Evolutionary conservation across 805 yeast species (phyloP).

Genomic region (Lachancea kluyveri): DNA sequence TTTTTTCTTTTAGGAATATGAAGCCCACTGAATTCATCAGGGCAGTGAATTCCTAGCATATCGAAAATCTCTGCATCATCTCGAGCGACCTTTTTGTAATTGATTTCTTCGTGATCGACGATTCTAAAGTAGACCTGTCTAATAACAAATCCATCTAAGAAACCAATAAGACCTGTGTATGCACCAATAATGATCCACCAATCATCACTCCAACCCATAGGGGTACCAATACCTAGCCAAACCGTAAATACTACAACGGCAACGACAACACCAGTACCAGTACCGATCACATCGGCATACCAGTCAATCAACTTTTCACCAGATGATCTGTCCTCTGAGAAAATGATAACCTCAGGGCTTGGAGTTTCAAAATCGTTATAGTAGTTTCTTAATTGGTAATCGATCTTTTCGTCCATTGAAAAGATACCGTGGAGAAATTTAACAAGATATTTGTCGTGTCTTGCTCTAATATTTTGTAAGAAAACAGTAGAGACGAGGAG

Average conservation of each 20-base stretch:
- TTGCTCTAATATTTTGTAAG: slow-evolving; percentile 35
- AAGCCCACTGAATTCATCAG: slow-evolving; percentile 14
- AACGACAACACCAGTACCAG: slow-evolving; percentile 35
- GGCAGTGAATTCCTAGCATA: slow-evolving; percentile 21
- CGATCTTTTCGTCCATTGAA: slow-evolving; percentile 28
- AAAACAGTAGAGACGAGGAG: slow-evolving; percentile 33
- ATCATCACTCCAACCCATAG: slow-evolving; percentile 33
- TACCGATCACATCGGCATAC: slow-evolving; percentile 39
- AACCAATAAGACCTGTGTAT: slow-evolving; percentile 40
- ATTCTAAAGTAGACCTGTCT: slow-evolving; percentile 34
- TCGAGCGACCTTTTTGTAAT: slow-evolving; percentile 25
- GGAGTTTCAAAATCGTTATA: slow-evolving; percentile 17
- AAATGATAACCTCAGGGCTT: slow-evolving; percentile 22
- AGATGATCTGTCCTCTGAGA: slow-evolving; percentile 13
- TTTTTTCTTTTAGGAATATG: slow-evolving; percentile 3
- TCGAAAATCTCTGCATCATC: slow-evolving; percentile 31
- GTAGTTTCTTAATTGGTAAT: slow-evolving; percentile 18
- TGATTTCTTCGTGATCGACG: slow-evolving; percentile 19
- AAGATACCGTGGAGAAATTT: slow-evolving; percentile 16
- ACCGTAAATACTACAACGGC: slow-evolving; percentile 29
- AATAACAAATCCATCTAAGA: slow-evolving; percentile 37
- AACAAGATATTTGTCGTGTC: slow-evolving; percentile 31
- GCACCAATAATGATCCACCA: slow-evolving; percentile 46
- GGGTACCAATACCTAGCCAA: slow-evolving; percentile 35
- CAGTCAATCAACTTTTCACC: slow-evolving; percentile 28